Percentiles rank a stretch among this genome's conserved stretches.
Conservation (phyloP, 495 filamentous ascomycete genomes). For the Lineolata rhizophorae region DNA sequence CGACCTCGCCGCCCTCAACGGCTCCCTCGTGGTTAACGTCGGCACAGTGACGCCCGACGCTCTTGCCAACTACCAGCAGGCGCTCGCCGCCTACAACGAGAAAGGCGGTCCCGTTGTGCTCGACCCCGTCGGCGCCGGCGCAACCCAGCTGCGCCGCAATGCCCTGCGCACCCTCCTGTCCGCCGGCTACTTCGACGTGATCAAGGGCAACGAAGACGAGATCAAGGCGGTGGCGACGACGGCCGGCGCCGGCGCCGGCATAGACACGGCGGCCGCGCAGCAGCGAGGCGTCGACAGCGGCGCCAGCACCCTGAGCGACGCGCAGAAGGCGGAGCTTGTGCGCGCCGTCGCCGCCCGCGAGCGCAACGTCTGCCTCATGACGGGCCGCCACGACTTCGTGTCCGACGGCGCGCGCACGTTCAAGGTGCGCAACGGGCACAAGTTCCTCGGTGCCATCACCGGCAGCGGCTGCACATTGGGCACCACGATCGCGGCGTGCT, state of each 20-base stretch:
- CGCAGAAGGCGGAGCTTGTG: conserved; percentile 37
- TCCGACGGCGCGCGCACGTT: conserved; percentile 49
- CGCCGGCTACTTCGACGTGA: conserved; percentile 57
- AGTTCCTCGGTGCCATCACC: conserved; percentile 57
- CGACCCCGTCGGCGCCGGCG: conserved; percentile 83
- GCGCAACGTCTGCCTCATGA: conserved; percentile 65
- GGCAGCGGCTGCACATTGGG: conserved; percentile 79
- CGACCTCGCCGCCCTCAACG: conserved; percentile 45
- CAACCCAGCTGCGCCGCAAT: conserved; percentile 47
- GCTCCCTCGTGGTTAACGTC: conserved; percentile 81
- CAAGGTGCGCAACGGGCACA: conserved; percentile 54
- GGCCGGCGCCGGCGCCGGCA: conserved; percentile 10
- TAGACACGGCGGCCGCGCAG: conserved; percentile 20
- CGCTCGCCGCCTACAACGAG: conserved; percentile 57
- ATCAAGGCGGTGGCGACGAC: conserved; percentile 46
- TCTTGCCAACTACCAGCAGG: conserved; percentile 40
- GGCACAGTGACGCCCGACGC: conserved; percentile 62
- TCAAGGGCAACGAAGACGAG: conserved; percentile 92
- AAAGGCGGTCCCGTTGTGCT: conserved; percentile 54
- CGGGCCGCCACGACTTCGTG: conserved; percentile 56
- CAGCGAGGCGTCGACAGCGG: conserved; percentile 82
- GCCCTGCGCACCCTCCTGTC: conserved; percentile 53
- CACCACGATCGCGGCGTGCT: conserved; percentile 51
- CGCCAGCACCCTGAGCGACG: conserved; percentile 26
- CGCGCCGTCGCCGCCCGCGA: conserved; percentile 41